phyloP scores from a whole-genome alignment of 345 rosid species.

The Populus davidiana region DNA sequence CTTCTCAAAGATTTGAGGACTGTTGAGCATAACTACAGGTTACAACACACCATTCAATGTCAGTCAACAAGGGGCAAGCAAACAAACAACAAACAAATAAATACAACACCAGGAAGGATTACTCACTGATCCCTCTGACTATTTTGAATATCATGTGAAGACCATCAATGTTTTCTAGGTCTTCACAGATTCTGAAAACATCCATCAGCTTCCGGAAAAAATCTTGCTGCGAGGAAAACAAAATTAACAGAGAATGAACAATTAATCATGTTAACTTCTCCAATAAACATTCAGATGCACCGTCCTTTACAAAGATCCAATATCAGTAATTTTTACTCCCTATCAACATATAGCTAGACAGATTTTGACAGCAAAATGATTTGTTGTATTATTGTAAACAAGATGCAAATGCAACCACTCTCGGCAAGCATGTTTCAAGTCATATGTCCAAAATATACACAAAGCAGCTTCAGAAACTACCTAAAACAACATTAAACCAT shows the following conservation, averaged over 20 bases:
- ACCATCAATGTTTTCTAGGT: conserved; percentile 51
- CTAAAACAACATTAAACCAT: neutral
- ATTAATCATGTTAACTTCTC: neutral
- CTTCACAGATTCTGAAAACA: conserved; percentile 68
- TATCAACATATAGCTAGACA: neutral
- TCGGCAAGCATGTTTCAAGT: neutral
- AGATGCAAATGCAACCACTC: neutral
- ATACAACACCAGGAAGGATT: conserved; percentile 12
- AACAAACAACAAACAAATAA: conserved; percentile 10
- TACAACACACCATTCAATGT: conserved; percentile 18
- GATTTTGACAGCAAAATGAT: neutral
- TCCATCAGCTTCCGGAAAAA: conserved; percentile 76
- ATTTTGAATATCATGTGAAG: conserved; percentile 83
- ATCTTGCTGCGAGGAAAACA: conserved; percentile 51
- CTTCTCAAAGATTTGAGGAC: conserved; percentile 70
- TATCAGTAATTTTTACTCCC: neutral
- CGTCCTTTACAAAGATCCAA: neutral
- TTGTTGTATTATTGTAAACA: neutral
- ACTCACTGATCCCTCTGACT: conserved; percentile 78
- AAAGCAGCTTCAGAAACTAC: neutral
- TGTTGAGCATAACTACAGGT: conserved; percentile 75
- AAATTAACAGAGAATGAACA: neutral
- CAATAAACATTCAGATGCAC: neutral
- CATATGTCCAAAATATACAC: neutral
- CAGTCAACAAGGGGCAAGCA: conserved; percentile 13